Evolutionary conservation across 192 early-diverging fungal species (phyloP).

Genomic region (Entomortierella beljakovae): DNA sequence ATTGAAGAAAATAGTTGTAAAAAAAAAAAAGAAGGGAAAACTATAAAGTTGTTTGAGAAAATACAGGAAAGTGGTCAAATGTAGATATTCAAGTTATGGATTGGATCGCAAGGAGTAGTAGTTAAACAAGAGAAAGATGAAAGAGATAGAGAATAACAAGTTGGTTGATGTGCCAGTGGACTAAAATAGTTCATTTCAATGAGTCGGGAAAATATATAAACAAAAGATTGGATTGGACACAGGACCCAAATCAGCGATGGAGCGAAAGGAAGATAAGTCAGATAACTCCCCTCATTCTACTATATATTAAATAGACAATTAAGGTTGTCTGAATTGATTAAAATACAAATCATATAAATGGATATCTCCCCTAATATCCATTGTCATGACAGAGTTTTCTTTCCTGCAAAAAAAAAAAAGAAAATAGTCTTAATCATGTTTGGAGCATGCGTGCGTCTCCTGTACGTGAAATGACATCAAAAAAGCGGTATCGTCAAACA

Average conservation of each 20-base stretch:
- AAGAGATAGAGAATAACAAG: too few relatives aligned
- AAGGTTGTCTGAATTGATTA: background rate
- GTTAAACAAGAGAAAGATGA: background rate
- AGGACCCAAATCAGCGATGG: too few relatives aligned
- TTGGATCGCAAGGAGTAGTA: background rate
- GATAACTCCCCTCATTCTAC: too few relatives aligned
- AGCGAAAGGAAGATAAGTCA: too few relatives aligned
- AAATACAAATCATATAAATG: too few relatives aligned
- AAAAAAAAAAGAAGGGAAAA: background rate
- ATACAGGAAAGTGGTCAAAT: background rate
- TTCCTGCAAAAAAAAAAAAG: too few relatives aligned
- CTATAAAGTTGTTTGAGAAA: background rate
- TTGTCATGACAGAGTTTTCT: too few relatives aligned
- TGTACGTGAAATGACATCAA: constrained; percentile 39
- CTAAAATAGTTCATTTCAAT: background rate
- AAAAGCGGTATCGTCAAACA: background rate
- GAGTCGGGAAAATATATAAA: too few relatives aligned
- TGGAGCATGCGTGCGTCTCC: background rate
- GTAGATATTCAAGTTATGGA: too few relatives aligned
- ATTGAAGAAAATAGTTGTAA: background rate
- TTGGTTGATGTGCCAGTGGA: too few relatives aligned
- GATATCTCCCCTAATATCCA: too few relatives aligned
- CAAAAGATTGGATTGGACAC: too few relatives aligned
- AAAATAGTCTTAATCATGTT: background rate
- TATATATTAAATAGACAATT: background rate